A percentile compares a stretch with the other conserved stretches of the same genome.
phyloP scores from a whole-genome alignment of 2,329 filamentous ascomycete genomes.

The Lithohypha guttulata region DNA sequence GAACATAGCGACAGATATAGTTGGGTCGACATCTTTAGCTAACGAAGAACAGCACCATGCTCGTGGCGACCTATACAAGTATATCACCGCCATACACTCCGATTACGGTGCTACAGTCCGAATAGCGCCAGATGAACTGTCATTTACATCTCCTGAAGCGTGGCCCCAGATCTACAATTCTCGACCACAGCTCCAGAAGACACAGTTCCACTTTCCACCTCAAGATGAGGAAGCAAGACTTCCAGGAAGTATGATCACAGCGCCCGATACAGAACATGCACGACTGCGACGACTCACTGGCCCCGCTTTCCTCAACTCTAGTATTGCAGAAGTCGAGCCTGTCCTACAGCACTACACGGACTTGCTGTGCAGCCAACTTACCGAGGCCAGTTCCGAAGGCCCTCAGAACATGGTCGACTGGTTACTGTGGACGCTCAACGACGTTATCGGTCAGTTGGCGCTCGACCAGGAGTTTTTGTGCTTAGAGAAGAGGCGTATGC shows the following conservation, averaged over 20 bases:
- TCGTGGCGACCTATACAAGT: slow-evolving; percentile 11
- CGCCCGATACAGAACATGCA: slow-evolving; percentile 19
- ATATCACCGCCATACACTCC: slow-evolving; percentile 19
- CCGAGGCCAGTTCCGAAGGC: not conserved
- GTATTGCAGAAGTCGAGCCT: slow-evolving; percentile 30
- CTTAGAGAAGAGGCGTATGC: slow-evolving; percentile 22
- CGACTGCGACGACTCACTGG: slow-evolving; percentile 27
- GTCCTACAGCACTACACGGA: slow-evolving; percentile 14
- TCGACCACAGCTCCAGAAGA: slow-evolving; percentile 15
- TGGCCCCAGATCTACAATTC: slow-evolving; percentile 26
- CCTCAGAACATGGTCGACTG: slow-evolving; percentile 13
- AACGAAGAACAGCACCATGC: too few species aligned
- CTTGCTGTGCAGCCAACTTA: slow-evolving; percentile 10
- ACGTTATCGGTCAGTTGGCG: slow-evolving; percentile 26
- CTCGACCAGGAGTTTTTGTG: slow-evolving; percentile 27
- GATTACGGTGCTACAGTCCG: slow-evolving; percentile 25
- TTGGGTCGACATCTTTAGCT: too few species aligned
- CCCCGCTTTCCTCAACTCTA: slow-evolving; percentile 34
- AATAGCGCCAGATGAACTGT: slow-evolving; percentile 26
- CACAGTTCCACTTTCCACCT: slow-evolving; percentile 9
- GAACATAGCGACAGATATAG: too few species aligned
- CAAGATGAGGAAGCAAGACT: slow-evolving; percentile 3
- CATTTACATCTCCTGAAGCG: slow-evolving; percentile 21
- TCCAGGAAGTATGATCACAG: slow-evolving; percentile 13
- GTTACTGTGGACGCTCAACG: slow-evolving; percentile 37